Conservation (phyloP, 2,329 filamentous ascomycete species). For the Zymoseptoria brevis region DNA sequence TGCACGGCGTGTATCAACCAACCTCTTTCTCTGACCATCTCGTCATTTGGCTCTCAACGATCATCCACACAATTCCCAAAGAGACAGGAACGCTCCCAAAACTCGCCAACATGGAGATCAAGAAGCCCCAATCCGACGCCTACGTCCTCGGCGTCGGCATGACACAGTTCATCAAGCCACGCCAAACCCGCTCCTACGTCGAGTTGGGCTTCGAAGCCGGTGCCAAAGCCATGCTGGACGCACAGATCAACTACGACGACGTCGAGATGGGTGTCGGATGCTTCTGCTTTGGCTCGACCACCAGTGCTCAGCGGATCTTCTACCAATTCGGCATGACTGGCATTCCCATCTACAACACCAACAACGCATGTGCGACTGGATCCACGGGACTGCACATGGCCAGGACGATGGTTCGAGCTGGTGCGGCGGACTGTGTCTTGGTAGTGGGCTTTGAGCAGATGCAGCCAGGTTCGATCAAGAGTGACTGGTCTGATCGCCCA, state of each 20-base stretch:
- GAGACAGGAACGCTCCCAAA: not conserved
- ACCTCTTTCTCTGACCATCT: not conserved
- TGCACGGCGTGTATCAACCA: not conserved
- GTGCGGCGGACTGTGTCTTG: conserved; percentile 65
- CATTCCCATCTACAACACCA: conserved; percentile 95
- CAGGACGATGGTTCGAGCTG: conserved; percentile 67
- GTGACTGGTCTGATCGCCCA: conserved; percentile 74
- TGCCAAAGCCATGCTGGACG: conserved; percentile 73
- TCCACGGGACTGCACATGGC: conserved; percentile 82
- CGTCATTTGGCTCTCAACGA: not conserved
- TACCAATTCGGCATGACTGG: conserved; percentile 98
- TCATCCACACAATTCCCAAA: not conserved
- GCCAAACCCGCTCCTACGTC: conserved; percentile 88
- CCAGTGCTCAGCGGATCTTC: conserved; percentile 77
- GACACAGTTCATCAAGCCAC: conserved; percentile 98
- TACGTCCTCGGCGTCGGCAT: conserved; percentile 97
- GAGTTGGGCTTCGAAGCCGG: conserved; percentile 91
- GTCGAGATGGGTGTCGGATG: conserved; percentile 93
- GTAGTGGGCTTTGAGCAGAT: conserved; percentile 98
- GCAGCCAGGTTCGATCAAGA: conserved; percentile 80
- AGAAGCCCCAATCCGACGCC: conserved; percentile 36
- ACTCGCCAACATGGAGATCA: conserved; percentile 14
- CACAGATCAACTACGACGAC: conserved; percentile 91
- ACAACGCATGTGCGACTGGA: conserved; percentile 98
- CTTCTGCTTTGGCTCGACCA: conserved; percentile 65